Conservation (phyloP, 1,139 yeast genomes). For the Hansenula anomala region DNA sequence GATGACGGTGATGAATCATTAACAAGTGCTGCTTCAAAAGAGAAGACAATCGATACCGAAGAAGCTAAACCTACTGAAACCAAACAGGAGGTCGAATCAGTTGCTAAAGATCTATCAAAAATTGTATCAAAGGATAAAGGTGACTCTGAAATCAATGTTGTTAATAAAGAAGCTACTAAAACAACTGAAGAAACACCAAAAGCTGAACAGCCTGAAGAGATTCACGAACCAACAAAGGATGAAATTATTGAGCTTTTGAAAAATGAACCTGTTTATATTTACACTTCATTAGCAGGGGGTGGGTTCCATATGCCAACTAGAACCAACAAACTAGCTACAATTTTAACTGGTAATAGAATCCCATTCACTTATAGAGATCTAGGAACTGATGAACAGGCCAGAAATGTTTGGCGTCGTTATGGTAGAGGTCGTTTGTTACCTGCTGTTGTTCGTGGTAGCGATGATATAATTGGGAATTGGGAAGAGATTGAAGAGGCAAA, state of each 20-base stretch:
- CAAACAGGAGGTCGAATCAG: background rate
- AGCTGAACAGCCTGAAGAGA: slow-evolving; percentile 8
- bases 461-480: slow-evolving; percentile 82
- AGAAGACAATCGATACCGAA: slow-evolving; percentile 1
- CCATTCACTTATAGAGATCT: slow-evolving; percentile 69
- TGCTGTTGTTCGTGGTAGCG: slow-evolving; percentile 86
- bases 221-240: slow-evolving; percentile 21
- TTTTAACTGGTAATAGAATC: slow-evolving; percentile 70
- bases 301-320: slow-evolving; percentile 82
- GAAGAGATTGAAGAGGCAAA: slow-evolving; percentile 78
- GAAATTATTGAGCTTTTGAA: slow-evolving; percentile 27
- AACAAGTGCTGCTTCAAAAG: slow-evolving; percentile 6
- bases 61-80: background rate
- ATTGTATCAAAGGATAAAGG: background rate
- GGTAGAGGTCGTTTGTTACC: slow-evolving; percentile 76
- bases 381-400: slow-evolving; percentile 86
- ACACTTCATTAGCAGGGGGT: slow-evolving; percentile 83
- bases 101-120: background rate
- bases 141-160: slow-evolving; percentile 1
- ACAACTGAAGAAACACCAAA: background rate
- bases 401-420: slow-evolving; percentile 79
- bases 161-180: slow-evolving; percentile 1
- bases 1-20: slow-evolving; percentile 8
- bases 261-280: slow-evolving; percentile 64
- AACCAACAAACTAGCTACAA: slow-evolving; percentile 72